These are phyloP conservation scores for Firmiana major DNA, from an alignment of 345 rosid genomes.

Conservation along the genomic window DNA sequence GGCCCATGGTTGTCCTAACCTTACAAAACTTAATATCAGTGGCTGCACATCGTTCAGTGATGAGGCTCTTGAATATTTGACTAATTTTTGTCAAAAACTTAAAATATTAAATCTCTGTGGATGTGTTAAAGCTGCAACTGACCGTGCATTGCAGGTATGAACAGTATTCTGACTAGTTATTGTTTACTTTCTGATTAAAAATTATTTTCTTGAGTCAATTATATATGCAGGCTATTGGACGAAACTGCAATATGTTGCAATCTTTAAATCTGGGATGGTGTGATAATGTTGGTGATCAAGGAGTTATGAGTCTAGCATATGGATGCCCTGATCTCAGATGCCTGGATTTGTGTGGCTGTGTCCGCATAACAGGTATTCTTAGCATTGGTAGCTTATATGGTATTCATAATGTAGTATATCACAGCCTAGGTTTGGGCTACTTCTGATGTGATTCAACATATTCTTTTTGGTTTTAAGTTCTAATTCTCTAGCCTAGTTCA, in stretches of 20 bases:
- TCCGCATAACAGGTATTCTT: constrained; percentile 65
- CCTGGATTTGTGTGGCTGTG: constrained; percentile 82
- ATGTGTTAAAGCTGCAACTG: constrained; percentile 77
- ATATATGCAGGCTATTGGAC: constrained; percentile 73
- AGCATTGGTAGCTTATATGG: background rate
- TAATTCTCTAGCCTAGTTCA: background rate
- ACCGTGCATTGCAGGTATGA: constrained; percentile 71
- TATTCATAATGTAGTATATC: background rate
- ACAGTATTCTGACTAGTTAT: background rate
- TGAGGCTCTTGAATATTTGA: constrained; percentile 53
- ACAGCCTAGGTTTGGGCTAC: background rate
- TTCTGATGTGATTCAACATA: background rate
- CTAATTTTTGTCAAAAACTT: constrained; percentile 54
- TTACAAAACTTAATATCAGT: constrained; percentile 83
- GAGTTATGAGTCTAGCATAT: constrained; percentile 78
- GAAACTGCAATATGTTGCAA: constrained; percentile 67
- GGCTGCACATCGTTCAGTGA: constrained; percentile 82
- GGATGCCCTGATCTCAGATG: constrained; percentile 89
- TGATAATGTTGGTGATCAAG: constrained; percentile 75
- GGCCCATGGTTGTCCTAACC: constrained; percentile 83
- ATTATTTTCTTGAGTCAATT: background rate
- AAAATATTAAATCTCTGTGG: constrained; percentile 86
- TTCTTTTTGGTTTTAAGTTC: background rate
- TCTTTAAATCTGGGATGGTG: constrained; percentile 94
- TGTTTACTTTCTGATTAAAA: background rate